Conservation (phyloP, 208 protist genomes). For the Acanthamoeba castellanii region DNA sequence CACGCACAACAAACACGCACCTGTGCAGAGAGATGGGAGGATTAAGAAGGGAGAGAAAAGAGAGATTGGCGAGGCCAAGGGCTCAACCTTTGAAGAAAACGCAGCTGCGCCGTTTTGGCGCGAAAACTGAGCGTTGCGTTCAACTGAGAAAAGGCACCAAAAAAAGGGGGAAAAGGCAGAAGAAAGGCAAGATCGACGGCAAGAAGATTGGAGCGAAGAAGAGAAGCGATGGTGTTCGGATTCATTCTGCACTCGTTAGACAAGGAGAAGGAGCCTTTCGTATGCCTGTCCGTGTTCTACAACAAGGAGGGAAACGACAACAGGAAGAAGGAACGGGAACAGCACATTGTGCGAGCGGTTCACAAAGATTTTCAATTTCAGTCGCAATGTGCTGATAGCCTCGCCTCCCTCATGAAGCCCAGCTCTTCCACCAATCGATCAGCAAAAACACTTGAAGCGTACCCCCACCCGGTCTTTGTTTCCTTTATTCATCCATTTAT, state of each 20-base stretch:
- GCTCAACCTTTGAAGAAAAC: neutral
- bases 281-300: constrained; percentile 26
- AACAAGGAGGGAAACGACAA: constrained; percentile 20
- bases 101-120: neutral
- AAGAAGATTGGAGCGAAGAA: neutral
- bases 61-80: neutral
- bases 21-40: neutral
- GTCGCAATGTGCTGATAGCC: neutral
- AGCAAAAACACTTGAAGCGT: constrained; percentile 6
- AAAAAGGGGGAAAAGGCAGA: neutral
- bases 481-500: neutral
- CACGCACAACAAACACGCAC: too few relatives aligned
- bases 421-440: neutral
- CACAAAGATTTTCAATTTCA: constrained; percentile 28
- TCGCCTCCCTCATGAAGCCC: constrained; percentile 25
- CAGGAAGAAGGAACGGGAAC: constrained; percentile 7
- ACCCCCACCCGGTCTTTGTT: neutral
- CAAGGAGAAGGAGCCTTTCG: constrained; percentile 30
- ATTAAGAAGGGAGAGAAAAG: neutral
- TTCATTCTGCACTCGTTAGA: constrained; percentile 50
- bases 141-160: neutral
- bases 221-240: neutral
- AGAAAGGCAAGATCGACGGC: too few relatives aligned
- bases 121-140: neutral
- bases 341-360: neutral